These are phyloP conservation scores for Gremmenia infestans DNA, from an alignment of 2,329 filamentous ascomycete species.

Conservation along the genomic window DNA sequence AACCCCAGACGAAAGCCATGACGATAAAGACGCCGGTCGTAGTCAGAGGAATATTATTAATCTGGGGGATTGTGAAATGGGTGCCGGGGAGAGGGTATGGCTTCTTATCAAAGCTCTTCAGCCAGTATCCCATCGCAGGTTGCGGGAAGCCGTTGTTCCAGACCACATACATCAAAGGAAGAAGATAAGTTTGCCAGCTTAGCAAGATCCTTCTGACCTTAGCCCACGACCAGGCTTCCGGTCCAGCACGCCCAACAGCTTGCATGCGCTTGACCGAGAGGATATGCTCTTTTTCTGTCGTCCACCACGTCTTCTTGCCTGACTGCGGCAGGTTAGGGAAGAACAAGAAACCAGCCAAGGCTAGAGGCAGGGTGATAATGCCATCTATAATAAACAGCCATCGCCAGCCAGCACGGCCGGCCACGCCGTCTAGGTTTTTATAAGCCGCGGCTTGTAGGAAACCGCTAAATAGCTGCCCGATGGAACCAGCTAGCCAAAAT, in stretches of 20 bases:
- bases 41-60: constrained; percentile 36
- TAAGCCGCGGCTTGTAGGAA: constrained; percentile 41
- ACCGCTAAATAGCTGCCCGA: constrained; percentile 42
- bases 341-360: constrained; percentile 22
- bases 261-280: constrained; percentile 26
- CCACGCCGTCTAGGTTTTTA: constrained; percentile 34
- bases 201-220: constrained; percentile 32
- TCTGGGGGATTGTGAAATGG: constrained; percentile 36
- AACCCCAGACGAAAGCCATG: constrained; percentile 34
- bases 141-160: constrained; percentile 37
- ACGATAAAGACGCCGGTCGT: constrained; percentile 34
- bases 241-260: constrained; percentile 34
- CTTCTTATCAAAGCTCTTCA: constrained; percentile 36
- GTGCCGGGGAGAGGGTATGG: constrained; percentile 34
- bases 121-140: constrained; percentile 38
- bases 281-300: constrained; percentile 21
- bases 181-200: constrained; percentile 38
- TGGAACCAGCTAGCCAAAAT: constrained; percentile 53
- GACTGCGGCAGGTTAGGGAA: constrained; percentile 35
- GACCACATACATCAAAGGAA: constrained; percentile 34
- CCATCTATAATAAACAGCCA: constrained; percentile 43
- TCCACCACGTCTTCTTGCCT: constrained; percentile 31
- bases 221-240: constrained; percentile 32
- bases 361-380: constrained; percentile 31
- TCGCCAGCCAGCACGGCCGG: constrained; percentile 38